Conservation (phyloP, 2,329 filamentous ascomycete species). For the Chaetomium globosum region DNA sequence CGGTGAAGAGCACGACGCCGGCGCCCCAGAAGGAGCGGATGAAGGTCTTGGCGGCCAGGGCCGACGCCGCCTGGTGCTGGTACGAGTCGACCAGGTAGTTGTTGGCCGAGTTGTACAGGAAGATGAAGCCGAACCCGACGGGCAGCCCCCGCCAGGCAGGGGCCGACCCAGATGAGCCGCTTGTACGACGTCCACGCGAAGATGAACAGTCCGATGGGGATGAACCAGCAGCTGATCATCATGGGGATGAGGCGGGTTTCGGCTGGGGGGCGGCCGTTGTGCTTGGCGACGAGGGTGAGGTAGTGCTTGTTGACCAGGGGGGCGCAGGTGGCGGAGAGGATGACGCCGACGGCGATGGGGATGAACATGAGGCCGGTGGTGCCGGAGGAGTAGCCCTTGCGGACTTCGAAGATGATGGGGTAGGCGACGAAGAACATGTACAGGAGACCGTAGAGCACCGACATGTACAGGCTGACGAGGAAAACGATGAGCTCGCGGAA, state of each 20-base stretch:
- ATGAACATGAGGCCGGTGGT: constrained; percentile 86
- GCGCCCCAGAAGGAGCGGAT: constrained; percentile 81
- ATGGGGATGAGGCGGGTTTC: constrained; percentile 81
- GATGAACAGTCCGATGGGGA: constrained; percentile 61
- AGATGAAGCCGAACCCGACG: constrained; percentile 80
- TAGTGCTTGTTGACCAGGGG: constrained; percentile 83
- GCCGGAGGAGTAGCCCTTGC: constrained; percentile 75
- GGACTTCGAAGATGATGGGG: constrained; percentile 72
- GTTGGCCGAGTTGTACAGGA: constrained; percentile 78
- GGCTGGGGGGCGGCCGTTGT: constrained; percentile 73
- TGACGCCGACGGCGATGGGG: constrained; percentile 74
- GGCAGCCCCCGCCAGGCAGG: constrained; percentile 71
- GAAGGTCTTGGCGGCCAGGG: constrained; percentile 79
- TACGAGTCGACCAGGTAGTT: constrained; percentile 70
- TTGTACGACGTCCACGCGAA: constrained; percentile 67
- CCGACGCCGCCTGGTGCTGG: constrained; percentile 75
- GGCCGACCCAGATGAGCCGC: constrained; percentile 68
- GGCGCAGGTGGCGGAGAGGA: constrained; percentile 66
- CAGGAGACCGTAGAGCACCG: constrained; percentile 72
- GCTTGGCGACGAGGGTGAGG: constrained; percentile 61
- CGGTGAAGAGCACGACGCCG: constrained; percentile 74
- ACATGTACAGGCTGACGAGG: constrained; percentile 83
- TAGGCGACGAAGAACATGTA: constrained; percentile 79
- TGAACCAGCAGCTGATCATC: constrained; percentile 76
- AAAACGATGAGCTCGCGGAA: constrained; percentile 84